phyloP scores from a whole-genome alignment of 164 flowering plant species.

The Vitis labrusca region DNA sequence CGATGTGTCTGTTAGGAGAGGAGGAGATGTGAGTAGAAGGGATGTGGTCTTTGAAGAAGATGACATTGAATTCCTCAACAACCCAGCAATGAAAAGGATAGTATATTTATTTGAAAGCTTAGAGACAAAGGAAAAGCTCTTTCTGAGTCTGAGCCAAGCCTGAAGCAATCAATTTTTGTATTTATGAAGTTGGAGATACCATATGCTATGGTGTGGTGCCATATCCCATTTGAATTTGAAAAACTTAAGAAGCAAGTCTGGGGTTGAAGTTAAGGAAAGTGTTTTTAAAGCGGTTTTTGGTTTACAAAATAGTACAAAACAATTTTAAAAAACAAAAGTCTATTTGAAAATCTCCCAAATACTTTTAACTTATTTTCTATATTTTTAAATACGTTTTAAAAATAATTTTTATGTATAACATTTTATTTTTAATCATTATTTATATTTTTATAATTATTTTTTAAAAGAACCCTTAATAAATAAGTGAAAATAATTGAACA shows the following conservation, averaged over 20 bases:
- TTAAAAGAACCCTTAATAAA: too few species aligned
- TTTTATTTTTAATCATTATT: too few species aligned
- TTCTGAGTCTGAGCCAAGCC: constrained; percentile 10
- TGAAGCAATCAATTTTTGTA: constrained; percentile 32
- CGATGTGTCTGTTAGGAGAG: constrained; percentile 3
- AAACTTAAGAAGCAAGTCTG: not conserved
- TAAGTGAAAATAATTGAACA: too few species aligned
- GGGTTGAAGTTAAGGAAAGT: not conserved
- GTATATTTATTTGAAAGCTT: constrained; percentile 35
- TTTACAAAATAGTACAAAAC: not conserved
- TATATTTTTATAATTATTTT: too few species aligned
- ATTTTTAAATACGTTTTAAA: too few species aligned
- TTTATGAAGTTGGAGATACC: constrained; percentile 26
- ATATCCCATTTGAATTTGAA: constrained; percentile 26
- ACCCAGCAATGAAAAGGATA: constrained; percentile 36
- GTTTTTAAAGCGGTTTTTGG: not conserved
- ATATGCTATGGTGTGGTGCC: constrained; percentile 14
- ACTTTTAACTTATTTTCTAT: too few species aligned
- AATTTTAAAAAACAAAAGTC: too few species aligned
- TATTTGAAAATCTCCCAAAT: too few species aligned
- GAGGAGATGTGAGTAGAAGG: constrained; percentile 7
- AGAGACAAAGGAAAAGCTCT: constrained; percentile 28
- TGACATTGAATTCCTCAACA: constrained; percentile 44
- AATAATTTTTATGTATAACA: too few species aligned
- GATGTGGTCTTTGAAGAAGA: not conserved